A percentile compares a stretch with the other conserved stretches of the same genome.
Evolutionary conservation across 768 basidiomycete species (phyloP).

Genomic region (Lactarius hengduanensis): DNA sequence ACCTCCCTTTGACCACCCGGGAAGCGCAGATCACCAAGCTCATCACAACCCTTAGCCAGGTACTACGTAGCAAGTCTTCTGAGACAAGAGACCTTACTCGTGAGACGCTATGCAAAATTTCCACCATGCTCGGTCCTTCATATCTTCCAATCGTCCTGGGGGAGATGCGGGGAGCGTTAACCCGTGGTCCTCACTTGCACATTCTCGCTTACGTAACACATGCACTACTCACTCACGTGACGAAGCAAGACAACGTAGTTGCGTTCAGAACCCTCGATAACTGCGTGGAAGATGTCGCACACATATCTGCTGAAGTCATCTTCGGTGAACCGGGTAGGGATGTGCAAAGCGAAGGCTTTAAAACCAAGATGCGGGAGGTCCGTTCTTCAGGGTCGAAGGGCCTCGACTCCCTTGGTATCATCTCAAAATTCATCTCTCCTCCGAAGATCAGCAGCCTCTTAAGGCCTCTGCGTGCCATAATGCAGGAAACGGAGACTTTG

Average conservation of each 20-base stretch:
- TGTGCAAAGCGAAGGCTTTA: conserved; percentile 85
- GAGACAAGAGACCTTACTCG: conserved; percentile 87
- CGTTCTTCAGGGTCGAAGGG: conserved; percentile 78
- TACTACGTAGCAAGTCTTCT: conserved; percentile 89
- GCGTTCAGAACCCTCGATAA: conserved; percentile 67
- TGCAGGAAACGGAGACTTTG: conserved; percentile 79
- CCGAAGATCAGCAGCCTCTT: conserved; percentile 72
- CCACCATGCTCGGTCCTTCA: conserved; percentile 63
- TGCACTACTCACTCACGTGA: conserved; percentile 77
- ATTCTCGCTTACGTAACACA: conserved; percentile 85
- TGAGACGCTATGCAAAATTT: conserved; percentile 80
- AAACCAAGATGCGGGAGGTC: conserved; percentile 92
- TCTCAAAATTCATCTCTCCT: conserved; percentile 79
- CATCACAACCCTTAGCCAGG: conserved; percentile 83
- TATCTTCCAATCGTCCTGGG: conserved; percentile 73
- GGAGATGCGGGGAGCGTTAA: conserved; percentile 80
- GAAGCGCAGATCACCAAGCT: conserved; percentile 72
- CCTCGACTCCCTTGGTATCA: conserved; percentile 79
- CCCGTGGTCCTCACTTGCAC: conserved; percentile 92
- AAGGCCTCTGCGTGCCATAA: conserved; percentile 73
- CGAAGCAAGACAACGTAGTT: conserved; percentile 53
- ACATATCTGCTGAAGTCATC: conserved; percentile 83
- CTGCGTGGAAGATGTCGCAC: conserved; percentile 74
- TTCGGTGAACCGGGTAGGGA: conserved; percentile 94
- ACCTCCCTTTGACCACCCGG: conserved; percentile 64